These are phyloP conservation scores for Pulveroboletus ravenelii DNA, from an alignment of 768 basidiomycete genomes.

Conservation along the genomic window DNA sequence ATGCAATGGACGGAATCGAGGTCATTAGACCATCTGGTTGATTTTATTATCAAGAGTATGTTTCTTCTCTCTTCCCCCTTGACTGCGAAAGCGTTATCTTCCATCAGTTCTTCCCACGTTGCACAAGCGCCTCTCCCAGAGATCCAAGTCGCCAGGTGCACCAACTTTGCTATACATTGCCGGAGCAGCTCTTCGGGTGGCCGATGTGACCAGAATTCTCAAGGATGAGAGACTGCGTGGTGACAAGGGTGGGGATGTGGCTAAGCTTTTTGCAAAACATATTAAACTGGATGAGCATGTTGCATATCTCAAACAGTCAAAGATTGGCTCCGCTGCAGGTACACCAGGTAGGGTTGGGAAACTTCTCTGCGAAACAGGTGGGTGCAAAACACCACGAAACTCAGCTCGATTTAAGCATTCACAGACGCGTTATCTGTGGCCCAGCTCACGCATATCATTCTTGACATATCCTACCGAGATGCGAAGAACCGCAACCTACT, in stretches of 20 bases:
- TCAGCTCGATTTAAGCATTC: slow-evolving; percentile 9
- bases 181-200: slow-evolving; percentile 88
- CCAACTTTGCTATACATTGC: slow-evolving; percentile 84
- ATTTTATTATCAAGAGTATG: slow-evolving; percentile 74
- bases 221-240: slow-evolving; percentile 66
- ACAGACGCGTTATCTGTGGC: slow-evolving; percentile 68
- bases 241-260: slow-evolving; percentile 86
- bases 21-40: slow-evolving; percentile 63
- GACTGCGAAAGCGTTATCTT: background rate
- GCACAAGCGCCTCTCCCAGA: slow-evolving; percentile 66
- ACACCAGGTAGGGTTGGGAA: slow-evolving; percentile 91
- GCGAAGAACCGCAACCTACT: slow-evolving; percentile 70
- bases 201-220: slow-evolving; percentile 74
- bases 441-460: slow-evolving; percentile 77
- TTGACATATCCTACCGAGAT: slow-evolving; percentile 72
- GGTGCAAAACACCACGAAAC: slow-evolving; percentile 15
- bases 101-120: slow-evolving; percentile 59
- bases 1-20: slow-evolving; percentile 66
- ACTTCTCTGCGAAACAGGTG: slow-evolving; percentile 68
- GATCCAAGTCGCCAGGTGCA: slow-evolving; percentile 72
- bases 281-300: slow-evolving; percentile 88
- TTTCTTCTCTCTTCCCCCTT: background rate
- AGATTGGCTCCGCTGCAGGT: slow-evolving; percentile 83
- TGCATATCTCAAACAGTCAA: slow-evolving; percentile 77
- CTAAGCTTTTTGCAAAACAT: slow-evolving; percentile 94